Percentiles rank a stretch among this genome's conserved stretches.
phyloP scores from a whole-genome alignment of 768 basidiomycete genomes.

The Suillus subluteus region DNA sequence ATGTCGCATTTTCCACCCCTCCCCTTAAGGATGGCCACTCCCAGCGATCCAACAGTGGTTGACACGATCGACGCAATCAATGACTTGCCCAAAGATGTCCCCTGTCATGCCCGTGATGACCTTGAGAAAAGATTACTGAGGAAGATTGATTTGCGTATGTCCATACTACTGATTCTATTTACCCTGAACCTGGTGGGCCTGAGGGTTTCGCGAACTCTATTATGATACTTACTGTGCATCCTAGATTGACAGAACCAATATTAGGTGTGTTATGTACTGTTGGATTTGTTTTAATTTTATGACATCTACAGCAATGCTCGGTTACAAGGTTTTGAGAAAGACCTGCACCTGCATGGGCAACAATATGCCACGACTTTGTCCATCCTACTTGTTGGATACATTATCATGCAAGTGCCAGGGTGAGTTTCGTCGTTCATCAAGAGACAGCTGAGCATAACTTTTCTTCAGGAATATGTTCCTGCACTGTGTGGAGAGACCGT shows the following conservation, averaged over 20 bases:
- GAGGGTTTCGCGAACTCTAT: background rate
- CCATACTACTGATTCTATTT: background rate
- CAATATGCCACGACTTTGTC: constrained; percentile 28
- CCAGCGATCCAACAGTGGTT: background rate
- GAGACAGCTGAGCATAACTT: background rate
- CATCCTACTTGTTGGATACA: constrained; percentile 29
- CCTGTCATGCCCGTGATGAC: background rate
- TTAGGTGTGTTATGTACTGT: background rate
- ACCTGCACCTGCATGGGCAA: constrained; percentile 25
- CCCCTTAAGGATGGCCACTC: background rate
- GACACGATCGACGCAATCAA: background rate
- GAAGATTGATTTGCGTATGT: background rate
- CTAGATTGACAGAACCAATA: background rate
- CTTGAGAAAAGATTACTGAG: background rate
- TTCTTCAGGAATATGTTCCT: constrained; percentile 32
- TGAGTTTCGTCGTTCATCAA: background rate
- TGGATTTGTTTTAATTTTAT: background rate
- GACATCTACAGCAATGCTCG: constrained; percentile 16
- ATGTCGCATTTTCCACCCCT: background rate
- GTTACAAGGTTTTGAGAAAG: constrained; percentile 27
- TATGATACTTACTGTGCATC: background rate
- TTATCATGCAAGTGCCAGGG: constrained; percentile 29
- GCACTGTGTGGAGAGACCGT: constrained; percentile 33
- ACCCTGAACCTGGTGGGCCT: background rate
- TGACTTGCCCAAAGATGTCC: background rate